Base-by-base conservation (phyloP, 768 basidiomycete genomes). In the Lentinula sp. region DNA sequence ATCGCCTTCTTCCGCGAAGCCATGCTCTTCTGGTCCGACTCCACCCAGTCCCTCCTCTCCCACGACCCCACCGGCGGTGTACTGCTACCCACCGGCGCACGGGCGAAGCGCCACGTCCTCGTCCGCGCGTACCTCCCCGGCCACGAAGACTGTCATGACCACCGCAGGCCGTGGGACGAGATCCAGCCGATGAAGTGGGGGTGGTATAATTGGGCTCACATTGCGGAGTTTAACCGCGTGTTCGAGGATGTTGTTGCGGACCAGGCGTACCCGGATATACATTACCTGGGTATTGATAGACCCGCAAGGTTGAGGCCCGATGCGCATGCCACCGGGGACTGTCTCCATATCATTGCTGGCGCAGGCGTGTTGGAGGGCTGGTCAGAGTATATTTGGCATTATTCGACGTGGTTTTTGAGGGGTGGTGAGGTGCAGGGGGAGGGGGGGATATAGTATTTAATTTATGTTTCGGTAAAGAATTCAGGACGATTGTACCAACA, bases 171-270 rank as follows among this genome's bases (percentile, higher is more conserved):
- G n/a, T 81, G 78, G 79, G 67, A 60, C 39, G 73, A 75, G 62
- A 37, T 83, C 18, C 64, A 73, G 62, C 79, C 79, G 2, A 80
- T 75, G 60, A 61, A 64, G 42, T 76, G 76, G 74, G 74, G 76
- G 35, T 84, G 80, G 79, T 88, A 82, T 67, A 88, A 89, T 66
- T 88, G 87, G 87, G 79, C 75, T 0, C 77, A 79, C 71, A 86
- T 89, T 52, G 68, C 73, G 68, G 76, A 78, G 61, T 84, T 81
- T 61, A 88, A 89, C 62, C 67, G 71, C n/a, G 69, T 79, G 13
- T 86, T 88, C 65, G 72, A 85, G 80, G 3, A 86, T 86, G 42
- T 20, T 74, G 68, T 23, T 32, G 37, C 45, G 4, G 39, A 72
- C n/a, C 55, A 65, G 0, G 71, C 76, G 57, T 87, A 79, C 64